A percentile compares a stretch with the other conserved stretches of the same genome.
These are phyloP conservation scores for Penicillium atrosanguineum DNA, from an alignment of 495 filamentous ascomycete genomes.

Conservation along the genomic window DNA sequence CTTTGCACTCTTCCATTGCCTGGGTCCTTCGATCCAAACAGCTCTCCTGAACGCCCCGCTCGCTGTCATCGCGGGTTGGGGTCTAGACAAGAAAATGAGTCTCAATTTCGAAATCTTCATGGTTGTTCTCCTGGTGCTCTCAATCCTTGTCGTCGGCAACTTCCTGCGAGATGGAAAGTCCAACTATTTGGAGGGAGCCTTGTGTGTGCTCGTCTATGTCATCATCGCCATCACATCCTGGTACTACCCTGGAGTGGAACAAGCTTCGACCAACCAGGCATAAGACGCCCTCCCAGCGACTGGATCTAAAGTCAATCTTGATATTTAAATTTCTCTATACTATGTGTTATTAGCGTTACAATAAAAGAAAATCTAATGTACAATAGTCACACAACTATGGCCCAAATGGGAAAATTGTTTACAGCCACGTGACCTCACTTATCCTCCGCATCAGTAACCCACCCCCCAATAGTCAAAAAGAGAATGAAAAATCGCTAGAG, in stretches of 20 bases:
- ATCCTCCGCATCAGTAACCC: too few species aligned
- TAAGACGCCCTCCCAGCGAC: neutral
- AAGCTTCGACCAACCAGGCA: conserved; percentile 23
- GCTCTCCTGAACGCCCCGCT: conserved; percentile 85
- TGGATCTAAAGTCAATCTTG: neutral
- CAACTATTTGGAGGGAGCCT: conserved; percentile 75
- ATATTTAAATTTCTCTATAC: neutral
- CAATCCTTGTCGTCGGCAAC: conserved; percentile 82
- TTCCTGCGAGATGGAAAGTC: conserved; percentile 76
- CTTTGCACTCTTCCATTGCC: conserved; percentile 85
- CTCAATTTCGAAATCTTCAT: conserved; percentile 89
- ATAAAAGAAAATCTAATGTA: neutral
- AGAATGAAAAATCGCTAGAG: neutral
- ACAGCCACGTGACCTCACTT: neutral
- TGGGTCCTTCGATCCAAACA: conserved; percentile 86
- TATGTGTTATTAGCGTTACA: neutral
- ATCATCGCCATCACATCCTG: conserved; percentile 54
- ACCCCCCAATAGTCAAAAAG: neutral
- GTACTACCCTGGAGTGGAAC: conserved; percentile 45
- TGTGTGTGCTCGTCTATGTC: conserved; percentile 63
- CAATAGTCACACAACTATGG: neutral
- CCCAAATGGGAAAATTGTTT: neutral
- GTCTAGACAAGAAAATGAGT: conserved; percentile 66
- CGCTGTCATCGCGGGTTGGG: conserved; percentile 83
- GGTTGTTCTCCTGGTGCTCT: conserved; percentile 78